Conservation (phyloP, 2,329 filamentous ascomycete species). For the Teratosphaeria pseudoeucalypti region DNA sequence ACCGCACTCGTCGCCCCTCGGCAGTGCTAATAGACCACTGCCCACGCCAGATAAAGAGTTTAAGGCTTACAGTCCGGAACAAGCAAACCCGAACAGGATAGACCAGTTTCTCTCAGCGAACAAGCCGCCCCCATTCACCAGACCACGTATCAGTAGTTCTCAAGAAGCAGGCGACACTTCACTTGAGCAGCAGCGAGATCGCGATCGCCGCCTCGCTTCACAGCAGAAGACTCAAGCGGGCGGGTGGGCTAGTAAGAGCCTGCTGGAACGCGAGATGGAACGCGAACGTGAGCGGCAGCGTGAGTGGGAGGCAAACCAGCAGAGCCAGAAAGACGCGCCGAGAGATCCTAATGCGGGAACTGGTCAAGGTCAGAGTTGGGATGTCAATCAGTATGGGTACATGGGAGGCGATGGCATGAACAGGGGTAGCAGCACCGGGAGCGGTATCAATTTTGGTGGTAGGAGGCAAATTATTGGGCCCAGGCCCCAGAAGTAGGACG, state of each 20-base stretch:
- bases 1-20: constrained; percentile 10
- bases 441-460: constrained; percentile 51
- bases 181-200: constrained; percentile 45
- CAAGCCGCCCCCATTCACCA: constrained; percentile 39
- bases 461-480: constrained; percentile 72
- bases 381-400: constrained; percentile 66
- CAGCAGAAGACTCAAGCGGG: constrained; percentile 53
- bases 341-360: constrained; percentile 50
- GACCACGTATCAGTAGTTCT: constrained; percentile 24
- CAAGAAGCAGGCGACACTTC: constrained; percentile 38
- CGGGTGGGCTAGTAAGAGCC: constrained; percentile 56
- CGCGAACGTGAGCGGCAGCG: constrained; percentile 63
- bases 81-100: constrained; percentile 36
- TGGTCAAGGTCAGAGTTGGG: constrained; percentile 61
- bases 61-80: constrained; percentile 7
- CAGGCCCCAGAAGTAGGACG: constrained; percentile 27
- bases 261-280: constrained; percentile 73
- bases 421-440: constrained; percentile 49
- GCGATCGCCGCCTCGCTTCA: constrained; percentile 48
- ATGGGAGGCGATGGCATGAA: constrained; percentile 69
- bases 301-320: constrained; percentile 71
- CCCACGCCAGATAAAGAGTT: constrained; percentile 17
- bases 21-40: constrained; percentile 15
- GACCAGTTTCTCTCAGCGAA: constrained; percentile 49
- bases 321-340: constrained; percentile 48